Base-by-base conservation (phyloP, 768 basidiomycete genomes). In the Phaeotremella fagi region DNA sequence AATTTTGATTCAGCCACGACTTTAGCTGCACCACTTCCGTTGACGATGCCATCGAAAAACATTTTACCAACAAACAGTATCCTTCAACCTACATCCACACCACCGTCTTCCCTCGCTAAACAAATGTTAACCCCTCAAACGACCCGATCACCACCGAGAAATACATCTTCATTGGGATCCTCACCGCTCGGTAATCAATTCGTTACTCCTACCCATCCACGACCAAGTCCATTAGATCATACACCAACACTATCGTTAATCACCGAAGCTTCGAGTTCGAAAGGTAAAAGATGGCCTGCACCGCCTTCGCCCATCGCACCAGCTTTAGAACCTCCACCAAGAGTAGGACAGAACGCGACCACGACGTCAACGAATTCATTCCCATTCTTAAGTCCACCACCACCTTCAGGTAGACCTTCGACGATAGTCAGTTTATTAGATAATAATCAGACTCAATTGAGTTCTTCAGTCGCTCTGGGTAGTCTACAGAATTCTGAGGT, bases 221-320 rank as follows among this genome's bases (percentile, higher is more conserved):
- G 38, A 45, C 59, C 54, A 12, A 47, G 25, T 33, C 54, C 57
- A 28, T 46, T 69, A 4, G 65, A 64, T 35, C 65, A 70, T 41
- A 63, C 56, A 16, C 65, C 56, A 1, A 66, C 68, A 3, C 28
- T 63, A 5, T 45, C 55, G 18, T 54, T 70, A 0, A 2, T 70
- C 15, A 38, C 45, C 18, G 60, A 50, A 25, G 64, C 68, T 3
- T 54, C 53, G 11, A 57, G 65, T 4, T 20, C 36, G 1, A 62
- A 60, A 28, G 68, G 68, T 25, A 48, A 47, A 51, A 20, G 66
- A 51, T 71, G 69, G 69, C 69, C 69, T 23, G 69, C 69, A 12
- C 69, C 69, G 3, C 52, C 66, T 0, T 57, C 54, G 9, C 69
- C 69, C 15, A 52, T 61, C 22, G 61, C 60, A 5, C 69, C 69